A percentile compares a stretch with the other conserved stretches of the same genome.
Conservation (phyloP, 2,329 filamentous ascomycete genomes). For the Verticillium alfalfae region DNA sequence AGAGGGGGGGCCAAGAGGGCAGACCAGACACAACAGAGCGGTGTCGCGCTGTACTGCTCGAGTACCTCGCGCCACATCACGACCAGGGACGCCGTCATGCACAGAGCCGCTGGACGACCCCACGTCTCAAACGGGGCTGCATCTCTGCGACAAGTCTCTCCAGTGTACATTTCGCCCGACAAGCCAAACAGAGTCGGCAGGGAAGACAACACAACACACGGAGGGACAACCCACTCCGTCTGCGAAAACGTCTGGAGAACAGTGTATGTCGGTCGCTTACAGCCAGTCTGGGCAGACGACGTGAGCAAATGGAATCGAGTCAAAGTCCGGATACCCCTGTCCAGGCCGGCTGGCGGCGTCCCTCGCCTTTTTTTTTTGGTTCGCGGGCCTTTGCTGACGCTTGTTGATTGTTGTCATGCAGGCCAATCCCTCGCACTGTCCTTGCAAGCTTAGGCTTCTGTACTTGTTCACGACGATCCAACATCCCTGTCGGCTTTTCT, state of each 20-base stretch:
- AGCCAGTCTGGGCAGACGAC: background rate
- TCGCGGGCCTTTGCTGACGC: background rate
- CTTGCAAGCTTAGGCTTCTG: background rate
- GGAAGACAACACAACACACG: background rate
- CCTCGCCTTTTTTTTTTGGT: background rate
- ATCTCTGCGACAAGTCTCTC: background rate
- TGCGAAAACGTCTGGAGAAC: background rate
- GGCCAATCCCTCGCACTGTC: background rate
- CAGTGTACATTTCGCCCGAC: background rate
- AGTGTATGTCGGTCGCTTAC: background rate
- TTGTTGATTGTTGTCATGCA: background rate
- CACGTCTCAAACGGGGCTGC: background rate
- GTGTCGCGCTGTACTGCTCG: background rate
- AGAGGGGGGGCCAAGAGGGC: background rate
- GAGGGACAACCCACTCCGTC: background rate
- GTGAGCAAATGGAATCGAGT: background rate
- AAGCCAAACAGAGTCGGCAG: background rate
- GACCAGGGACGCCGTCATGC: background rate
- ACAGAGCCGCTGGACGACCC: background rate
- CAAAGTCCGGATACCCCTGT: background rate
- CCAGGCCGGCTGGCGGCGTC: background rate
- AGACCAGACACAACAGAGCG: background rate
- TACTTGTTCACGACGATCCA: background rate
- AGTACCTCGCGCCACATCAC: background rate
- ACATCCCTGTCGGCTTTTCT: background rate